Evolutionary conservation across 495 filamentous ascomycete species (phyloP).

Genomic region (Haplographium delicatum): DNA sequence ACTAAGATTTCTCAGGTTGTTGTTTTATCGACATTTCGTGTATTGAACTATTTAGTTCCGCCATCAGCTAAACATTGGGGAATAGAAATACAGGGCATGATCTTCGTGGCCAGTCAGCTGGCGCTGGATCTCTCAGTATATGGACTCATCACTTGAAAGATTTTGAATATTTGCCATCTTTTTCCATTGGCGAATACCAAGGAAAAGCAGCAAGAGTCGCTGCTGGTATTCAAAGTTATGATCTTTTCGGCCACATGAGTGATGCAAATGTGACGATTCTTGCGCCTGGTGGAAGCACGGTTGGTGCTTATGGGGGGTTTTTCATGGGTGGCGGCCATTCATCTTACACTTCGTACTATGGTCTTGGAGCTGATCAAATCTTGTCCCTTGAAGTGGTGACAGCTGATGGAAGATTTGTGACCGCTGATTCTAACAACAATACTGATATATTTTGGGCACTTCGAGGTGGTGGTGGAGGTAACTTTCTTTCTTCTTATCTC

Average conservation of each 20-base stretch:
- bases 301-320: constrained; percentile 34
- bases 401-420: constrained; percentile 43
- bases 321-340: constrained; percentile 57
- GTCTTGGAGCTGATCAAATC: constrained; percentile 55
- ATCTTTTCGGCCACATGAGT: constrained; percentile 43
- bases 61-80: not conserved
- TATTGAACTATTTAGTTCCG: not conserved
- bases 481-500: not conserved
- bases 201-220: constrained; percentile 38
- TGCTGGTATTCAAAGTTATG: constrained; percentile 52
- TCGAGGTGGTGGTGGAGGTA: constrained; percentile 38
- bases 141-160: constrained; percentile 12
- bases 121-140: constrained; percentile 4
- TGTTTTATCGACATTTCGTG: not conserved
- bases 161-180: constrained; percentile 1
- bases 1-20: not conserved
- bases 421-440: constrained; percentile 46
- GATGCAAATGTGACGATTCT: constrained; percentile 37
- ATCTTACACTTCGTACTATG: constrained; percentile 44
- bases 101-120: constrained; percentile 35
- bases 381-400: constrained; percentile 56
- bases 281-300: not conserved
- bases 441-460: constrained; percentile 62
- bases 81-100: constrained; percentile 55
- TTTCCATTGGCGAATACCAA: constrained; percentile 27